phyloP scores from a whole-genome alignment of 345 rosid genomes.

The Syzygium grande region DNA sequence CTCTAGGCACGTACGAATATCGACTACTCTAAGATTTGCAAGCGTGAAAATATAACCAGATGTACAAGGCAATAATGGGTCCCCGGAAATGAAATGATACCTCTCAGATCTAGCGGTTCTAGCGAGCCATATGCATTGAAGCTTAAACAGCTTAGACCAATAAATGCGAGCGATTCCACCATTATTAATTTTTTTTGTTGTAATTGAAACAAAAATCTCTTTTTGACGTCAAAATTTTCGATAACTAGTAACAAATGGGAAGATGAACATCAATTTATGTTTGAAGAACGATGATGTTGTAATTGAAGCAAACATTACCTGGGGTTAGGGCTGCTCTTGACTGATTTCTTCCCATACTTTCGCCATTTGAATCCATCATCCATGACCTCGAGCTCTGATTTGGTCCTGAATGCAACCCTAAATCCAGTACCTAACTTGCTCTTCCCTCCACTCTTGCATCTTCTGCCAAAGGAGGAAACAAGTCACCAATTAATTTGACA shows the following conservation, averaged over 20 bases:
- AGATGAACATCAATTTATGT: not conserved
- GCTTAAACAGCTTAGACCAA: not conserved
- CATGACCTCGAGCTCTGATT: slow-evolving; percentile 71
- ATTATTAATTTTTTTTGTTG: not conserved
- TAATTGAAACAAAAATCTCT: not conserved
- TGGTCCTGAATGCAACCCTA: slow-evolving; percentile 75
- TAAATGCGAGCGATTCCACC: not conserved
- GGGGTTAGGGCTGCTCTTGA: slow-evolving; percentile 75
- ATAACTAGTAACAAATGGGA: not conserved
- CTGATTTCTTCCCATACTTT: slow-evolving; percentile 85
- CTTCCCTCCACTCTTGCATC: slow-evolving; percentile 7
- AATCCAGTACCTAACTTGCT: slow-evolving; percentile 5
- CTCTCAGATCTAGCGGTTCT: not conserved
- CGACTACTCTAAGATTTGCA: too few relatives aligned
- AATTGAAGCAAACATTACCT: slow-evolving; percentile 35
- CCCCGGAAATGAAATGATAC: too few relatives aligned
- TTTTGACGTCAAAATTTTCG: not conserved
- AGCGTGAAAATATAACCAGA: too few relatives aligned
- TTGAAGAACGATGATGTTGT: not conserved
- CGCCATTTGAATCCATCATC: slow-evolving; percentile 95
- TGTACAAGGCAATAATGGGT: too few relatives aligned
- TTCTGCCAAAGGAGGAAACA: slow-evolving; percentile 1
- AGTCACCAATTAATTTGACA: not conserved
- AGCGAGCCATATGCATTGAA: not conserved
- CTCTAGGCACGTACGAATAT: not conserved